Base-by-base conservation (phyloP, 495 filamentous ascomycete genomes). In the Talaromyces nanjingensis region DNA sequence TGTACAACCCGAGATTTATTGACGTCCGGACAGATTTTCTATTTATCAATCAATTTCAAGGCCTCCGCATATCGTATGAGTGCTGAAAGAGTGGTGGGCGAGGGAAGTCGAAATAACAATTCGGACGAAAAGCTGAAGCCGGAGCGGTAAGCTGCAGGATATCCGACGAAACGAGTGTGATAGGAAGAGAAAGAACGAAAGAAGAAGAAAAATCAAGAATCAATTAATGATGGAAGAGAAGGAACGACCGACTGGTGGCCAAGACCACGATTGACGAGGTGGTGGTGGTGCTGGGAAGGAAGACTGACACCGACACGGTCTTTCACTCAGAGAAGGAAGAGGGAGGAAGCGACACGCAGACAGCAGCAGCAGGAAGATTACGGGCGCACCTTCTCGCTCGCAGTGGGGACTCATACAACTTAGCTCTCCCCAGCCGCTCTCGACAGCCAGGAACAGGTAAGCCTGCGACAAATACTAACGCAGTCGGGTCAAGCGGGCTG, bases 241-340 rank as follows among this genome's bases (percentile, higher is more conserved):
- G 33, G 58, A 69, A 64, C 58, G 64, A 64, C 52, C 54, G 64
- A 65, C 25, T 56, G 22, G 53, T 37, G 49, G 62, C 27, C 58
- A 16, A 42, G 25, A 54, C 42, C 45, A 42, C 59, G 12, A 22
- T 33, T 55, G 52, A 55, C 52, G 25, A 27, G 45, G 37, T 22
- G 18, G 59, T 11, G 24, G 54, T 57, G 62, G 56, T 64, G 45
- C 22, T 55, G 52, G 16, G 20, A 24, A 25, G 53, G 22, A 14
- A 56, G 22, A 20, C 53, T 25, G 53, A 56, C n/a, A 5, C 45
- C 45, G 45, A 20, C 45, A 49, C 45, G 37, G 12, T 42, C 37
- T 42, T 42, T 42, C 37, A 16, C 37, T 42, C 37, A 56, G 53
- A 56, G 12, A 5, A 24, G 53, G 57, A 12, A 54, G 55, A 65